Evolutionary conservation across 1,284 basidiomycete species (phyloP), one percentile per base, ranked within the genome.

Genomic region (Golubevia pallescens): DNA sequence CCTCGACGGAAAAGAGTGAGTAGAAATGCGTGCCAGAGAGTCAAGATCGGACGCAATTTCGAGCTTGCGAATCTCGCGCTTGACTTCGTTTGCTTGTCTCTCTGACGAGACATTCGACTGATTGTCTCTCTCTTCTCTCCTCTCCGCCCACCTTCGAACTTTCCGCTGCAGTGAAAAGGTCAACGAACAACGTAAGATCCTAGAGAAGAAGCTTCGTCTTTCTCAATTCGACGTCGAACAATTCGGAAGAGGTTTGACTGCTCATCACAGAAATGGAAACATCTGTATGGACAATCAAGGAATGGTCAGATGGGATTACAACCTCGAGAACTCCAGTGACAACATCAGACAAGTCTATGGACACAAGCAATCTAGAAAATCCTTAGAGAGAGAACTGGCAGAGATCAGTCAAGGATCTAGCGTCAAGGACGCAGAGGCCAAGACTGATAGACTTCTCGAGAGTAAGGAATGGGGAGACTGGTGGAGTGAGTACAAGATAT

Each of bases 231-330:
- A 82, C 21, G 57, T 69, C 57, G 78, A 84, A 51, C 78, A 78
- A 8, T 75, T 72, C 68, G 66, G 71, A 63, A 74, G 81, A 13
- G 82, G 77, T 6, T 67, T 67, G 62, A 75, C 76, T 10, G 62
- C 71, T 14, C 73, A 73, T 60, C 76, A 82, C 68, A 74, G 81
- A 19, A 58, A 75, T 48, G 80, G 78, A 24, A 76, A 73, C 10
- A 56, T 84, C 48, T 48, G 42, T 48, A 48, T 48, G 42, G 75
- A 75, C 60, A 71, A 74, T 2, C 78, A 82, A 55, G 75, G 78
- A 51, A 61, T 74, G n/a, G 73, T 79, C 16, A 77, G 72, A 5
- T 85, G 79, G 79, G 48, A 73, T 14, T 85, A 85, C 74, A 70
- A 80, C 67, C 80, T 79, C 58, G 75, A 74, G 66, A 63, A 81